Conservation (phyloP, 148 eudicot genomes). For the Silene uniflora region DNA sequence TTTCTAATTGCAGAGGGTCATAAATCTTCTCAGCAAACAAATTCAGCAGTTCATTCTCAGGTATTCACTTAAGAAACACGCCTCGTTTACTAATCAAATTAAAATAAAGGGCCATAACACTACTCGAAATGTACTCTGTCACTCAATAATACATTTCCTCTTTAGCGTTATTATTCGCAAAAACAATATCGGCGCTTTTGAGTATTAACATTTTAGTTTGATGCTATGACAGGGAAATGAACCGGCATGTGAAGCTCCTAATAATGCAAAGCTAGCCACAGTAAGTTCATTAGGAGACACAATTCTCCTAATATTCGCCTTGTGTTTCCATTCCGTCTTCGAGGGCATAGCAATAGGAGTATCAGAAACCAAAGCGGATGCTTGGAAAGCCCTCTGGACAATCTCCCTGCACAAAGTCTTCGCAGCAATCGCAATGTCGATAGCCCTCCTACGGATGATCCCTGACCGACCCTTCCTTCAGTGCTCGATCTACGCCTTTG, state of each 20-base stretch:
- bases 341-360: conserved; percentile 71
- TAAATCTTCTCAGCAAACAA: conserved; percentile 16
- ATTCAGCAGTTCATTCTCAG: conserved; percentile 30
- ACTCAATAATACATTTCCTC: too few species aligned
- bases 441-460: conserved; percentile 59
- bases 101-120: background rate
- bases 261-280: conserved; percentile 33
- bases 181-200: background rate
- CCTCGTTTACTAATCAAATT: background rate
- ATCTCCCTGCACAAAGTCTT: conserved; percentile 60
- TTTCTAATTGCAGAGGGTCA: conserved; percentile 24
- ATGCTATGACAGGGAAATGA: conserved; percentile 18
- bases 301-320: conserved; percentile 46
- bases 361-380: conserved; percentile 45
- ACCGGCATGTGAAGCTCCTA: conserved; percentile 14
- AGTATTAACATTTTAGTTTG: background rate
- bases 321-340: conserved; percentile 69
- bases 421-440: conserved; percentile 66
- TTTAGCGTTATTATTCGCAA: too few species aligned
- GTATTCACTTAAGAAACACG: conserved; percentile 9
- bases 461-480: conserved; percentile 54
- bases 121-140: too few species aligned
- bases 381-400: conserved; percentile 71
- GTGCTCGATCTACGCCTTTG: conserved; percentile 51
- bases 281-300: conserved; percentile 54